Conservation (phyloP, 2,329 filamentous ascomycete genomes). For the Raffaelea ambrosiae region DNA sequence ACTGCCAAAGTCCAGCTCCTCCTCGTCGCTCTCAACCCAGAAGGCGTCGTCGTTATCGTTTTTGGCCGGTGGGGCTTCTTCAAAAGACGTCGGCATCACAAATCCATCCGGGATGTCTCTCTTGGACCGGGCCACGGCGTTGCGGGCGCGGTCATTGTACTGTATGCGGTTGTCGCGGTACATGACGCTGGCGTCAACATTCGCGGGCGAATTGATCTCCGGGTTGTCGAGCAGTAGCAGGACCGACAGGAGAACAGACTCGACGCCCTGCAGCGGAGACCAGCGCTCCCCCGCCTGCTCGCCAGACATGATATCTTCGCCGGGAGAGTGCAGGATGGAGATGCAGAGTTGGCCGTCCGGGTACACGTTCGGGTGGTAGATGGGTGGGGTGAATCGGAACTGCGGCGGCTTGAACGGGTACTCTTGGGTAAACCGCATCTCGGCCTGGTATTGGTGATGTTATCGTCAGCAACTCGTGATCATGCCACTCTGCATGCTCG, state of each 20-base stretch:
- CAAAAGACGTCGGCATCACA: constrained; percentile 68
- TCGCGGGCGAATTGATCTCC: constrained; percentile 87
- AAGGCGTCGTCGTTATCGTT: constrained; percentile 69
- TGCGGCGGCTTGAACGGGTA: constrained; percentile 86
- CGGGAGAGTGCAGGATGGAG: constrained; percentile 87
- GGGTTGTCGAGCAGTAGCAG: constrained; percentile 88
- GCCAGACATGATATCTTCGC: constrained; percentile 87
- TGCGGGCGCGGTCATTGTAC: constrained; percentile 63
- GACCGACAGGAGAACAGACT: constrained; percentile 89
- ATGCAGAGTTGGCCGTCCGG: constrained; percentile 86
- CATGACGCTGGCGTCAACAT: constrained; percentile 85
- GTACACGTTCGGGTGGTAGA: constrained; percentile 94
- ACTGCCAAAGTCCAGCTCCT: constrained; percentile 71
- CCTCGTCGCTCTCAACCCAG: constrained; percentile 69
- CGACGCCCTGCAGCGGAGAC: constrained; percentile 88
- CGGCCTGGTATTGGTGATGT: constrained; percentile 41
- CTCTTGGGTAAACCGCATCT: constrained; percentile 79
- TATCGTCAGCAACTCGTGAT: background rate
- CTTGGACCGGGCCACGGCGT: constrained; percentile 65
- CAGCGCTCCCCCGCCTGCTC: constrained; percentile 86
- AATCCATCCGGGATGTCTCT: constrained; percentile 72
- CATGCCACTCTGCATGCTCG: too few species aligned
- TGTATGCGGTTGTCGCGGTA: constrained; percentile 62
- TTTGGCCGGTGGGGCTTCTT: constrained; percentile 53
- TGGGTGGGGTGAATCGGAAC: constrained; percentile 71